Base-by-base conservation (phyloP, 2,329 filamentous ascomycete species). In the Fonsecaea pugnacius region DNA sequence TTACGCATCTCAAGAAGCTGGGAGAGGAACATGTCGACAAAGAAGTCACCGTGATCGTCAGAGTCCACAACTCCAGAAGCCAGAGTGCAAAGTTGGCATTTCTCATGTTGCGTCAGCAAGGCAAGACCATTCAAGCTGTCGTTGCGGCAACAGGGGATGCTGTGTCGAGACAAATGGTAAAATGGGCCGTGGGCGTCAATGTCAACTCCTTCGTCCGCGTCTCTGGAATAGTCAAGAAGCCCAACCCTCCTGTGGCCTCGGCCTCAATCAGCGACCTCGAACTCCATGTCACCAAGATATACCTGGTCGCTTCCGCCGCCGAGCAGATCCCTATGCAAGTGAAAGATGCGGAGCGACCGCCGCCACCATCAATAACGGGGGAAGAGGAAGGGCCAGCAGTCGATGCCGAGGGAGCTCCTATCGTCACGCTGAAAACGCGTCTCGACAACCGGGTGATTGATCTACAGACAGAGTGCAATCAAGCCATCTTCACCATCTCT, bases 1-100 rank as follows among this genome's bases (percentile, higher is more conserved):
- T 76, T 35, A 79, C 85, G 65, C 79, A 87, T 62, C 82, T 96
- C 43, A 83, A 84, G 62, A 80, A 84, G 57, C 79, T 96, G 66
- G 74, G 70, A 65, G 87, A 91, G 55, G 80, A 84, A 59, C 80
- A 89, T 75, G 78, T 88, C 51, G 89, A 87, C 72, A 87, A 91
- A 79, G 85, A 86, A 33, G 84, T 97, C 70, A 88, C 87, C 51
- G 83, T 97, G 72, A 85, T 92, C 40, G 91, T 87, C 33, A 91
- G 91, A 82, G 85, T 97, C 43, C 91, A 96, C 77, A 97, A 96
- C 80, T 87, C 90, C 35, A 87, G 94, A 70, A 88, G 90, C 72
- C 94, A 98, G 80, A 89, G 90, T 65, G 92, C 92, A 70, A 96
- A 96, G 83, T 89, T 97, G 81, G 90, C 88, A 48, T 97, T 97